phyloP scores from a whole-genome alignment of 75 land plant genomes.

The Ceratopteris richardii region DNA sequence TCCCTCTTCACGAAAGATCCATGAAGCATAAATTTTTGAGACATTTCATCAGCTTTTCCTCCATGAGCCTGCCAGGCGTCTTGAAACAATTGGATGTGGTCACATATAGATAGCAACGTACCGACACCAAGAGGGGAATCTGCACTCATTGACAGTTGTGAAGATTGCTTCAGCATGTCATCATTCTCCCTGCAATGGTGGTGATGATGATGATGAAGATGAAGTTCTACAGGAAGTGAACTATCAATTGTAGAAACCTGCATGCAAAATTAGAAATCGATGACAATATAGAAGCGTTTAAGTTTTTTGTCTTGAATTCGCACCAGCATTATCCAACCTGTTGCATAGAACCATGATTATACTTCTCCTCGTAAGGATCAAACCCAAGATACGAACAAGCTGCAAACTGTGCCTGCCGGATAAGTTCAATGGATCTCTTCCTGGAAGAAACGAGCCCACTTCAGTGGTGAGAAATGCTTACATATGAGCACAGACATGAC shows the following conservation, averaged over 20 bases:
- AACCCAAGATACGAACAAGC: slow-evolving; percentile 27
- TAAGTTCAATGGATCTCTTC: slow-evolving; percentile 13
- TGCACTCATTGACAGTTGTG: background rate
- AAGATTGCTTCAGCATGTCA: background rate
- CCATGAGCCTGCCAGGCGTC: slow-evolving; percentile 3
- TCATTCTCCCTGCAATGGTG: slow-evolving; percentile 7
- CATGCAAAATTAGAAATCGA: background rate
- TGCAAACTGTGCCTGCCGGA: slow-evolving; percentile 27
- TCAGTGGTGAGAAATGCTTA: too few species aligned
- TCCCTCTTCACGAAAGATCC: slow-evolving; percentile 2
- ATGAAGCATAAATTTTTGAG: slow-evolving; percentile 5
- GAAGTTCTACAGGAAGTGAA: slow-evolving; percentile 18
- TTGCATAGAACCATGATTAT: background rate
- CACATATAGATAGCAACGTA: background rate
- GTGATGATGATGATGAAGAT: slow-evolving; percentile 31
- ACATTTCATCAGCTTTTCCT: background rate
- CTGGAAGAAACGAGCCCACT: too few species aligned
- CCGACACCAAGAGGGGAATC: slow-evolving; percentile 11
- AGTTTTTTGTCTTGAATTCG: too few species aligned
- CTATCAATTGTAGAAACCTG: background rate
- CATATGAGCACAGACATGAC: too few species aligned
- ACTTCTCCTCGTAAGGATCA: slow-evolving; percentile 10
- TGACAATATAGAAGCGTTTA: too few species aligned
- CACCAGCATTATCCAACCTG: too few species aligned
- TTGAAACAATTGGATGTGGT: background rate